Percentiles rank a stretch among this genome's conserved stretches.
phyloP scores from a whole-genome alignment of 345 rosid species.

The Melastoma malabathricum region DNA sequence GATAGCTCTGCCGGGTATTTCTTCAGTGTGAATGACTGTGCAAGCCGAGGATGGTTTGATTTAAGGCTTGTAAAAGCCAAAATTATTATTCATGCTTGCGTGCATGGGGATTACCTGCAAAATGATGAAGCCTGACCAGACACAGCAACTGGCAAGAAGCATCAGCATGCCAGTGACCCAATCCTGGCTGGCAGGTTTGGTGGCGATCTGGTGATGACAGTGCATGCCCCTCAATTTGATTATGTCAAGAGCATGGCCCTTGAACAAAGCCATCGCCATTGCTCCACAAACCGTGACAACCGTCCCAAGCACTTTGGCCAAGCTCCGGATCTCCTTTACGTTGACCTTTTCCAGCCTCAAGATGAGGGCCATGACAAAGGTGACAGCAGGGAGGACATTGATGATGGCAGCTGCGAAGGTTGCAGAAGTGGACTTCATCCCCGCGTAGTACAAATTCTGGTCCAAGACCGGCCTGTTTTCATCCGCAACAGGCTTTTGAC shows the following conservation, averaged over 20 bases:
- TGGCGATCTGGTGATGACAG: constrained; percentile 16
- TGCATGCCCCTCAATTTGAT: constrained; percentile 18
- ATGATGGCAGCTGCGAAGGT: constrained; percentile 58
- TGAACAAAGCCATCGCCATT: constrained; percentile 86
- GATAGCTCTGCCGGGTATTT: constrained; percentile 84
- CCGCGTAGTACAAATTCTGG: constrained; percentile 67
- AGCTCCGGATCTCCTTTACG: constrained; percentile 39
- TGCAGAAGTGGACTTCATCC: constrained; percentile 80
- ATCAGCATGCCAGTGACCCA: constrained; percentile 61
- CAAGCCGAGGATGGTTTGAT: neutral
- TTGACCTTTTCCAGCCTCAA: constrained; percentile 77
- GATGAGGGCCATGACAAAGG: constrained; percentile 72
- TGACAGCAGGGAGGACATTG: constrained; percentile 76
- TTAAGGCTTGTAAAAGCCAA: neutral
- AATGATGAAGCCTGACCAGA: constrained; percentile 77
- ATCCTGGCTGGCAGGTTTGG: constrained; percentile 26
- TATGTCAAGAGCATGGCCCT: constrained; percentile 61
- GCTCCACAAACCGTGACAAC: constrained; percentile 63
- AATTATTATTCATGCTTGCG: neutral
- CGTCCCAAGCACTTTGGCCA: constrained; percentile 70
- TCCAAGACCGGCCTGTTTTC: constrained; percentile 85
- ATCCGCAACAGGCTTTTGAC: no score
- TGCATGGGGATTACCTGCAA: constrained; percentile 36
- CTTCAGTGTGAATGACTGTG: constrained; percentile 63
- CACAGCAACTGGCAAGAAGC: constrained; percentile 39